These are phyloP conservation scores for Gynochthodes officinalis DNA, from an alignment of 257 asterid species.

Conservation along the genomic window DNA sequence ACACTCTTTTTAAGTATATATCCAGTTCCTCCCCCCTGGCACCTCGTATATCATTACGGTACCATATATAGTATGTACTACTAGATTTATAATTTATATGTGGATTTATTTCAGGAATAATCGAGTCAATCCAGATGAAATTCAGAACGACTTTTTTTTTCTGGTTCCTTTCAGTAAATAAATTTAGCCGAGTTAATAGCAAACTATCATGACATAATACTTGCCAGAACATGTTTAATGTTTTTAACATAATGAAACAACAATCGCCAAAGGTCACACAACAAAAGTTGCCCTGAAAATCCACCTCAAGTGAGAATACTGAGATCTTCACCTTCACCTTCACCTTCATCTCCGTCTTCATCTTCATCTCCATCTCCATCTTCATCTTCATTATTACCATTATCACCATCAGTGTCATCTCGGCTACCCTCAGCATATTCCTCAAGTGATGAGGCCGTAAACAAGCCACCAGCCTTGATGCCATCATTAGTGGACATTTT, in stretches of 20 bases:
- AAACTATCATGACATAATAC: too few species aligned
- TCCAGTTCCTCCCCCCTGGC: neutral
- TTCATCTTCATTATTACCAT: conserved; percentile 29
- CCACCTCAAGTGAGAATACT: conserved; percentile 25
- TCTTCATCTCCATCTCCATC: conserved; percentile 31
- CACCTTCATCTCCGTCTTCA: conserved; percentile 29
- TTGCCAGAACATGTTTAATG: neutral
- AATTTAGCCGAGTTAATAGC: neutral
- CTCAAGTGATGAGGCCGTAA: conserved; percentile 42
- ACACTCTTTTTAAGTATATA: neutral
- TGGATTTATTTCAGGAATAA: too few species aligned
- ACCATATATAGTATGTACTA: too few species aligned
- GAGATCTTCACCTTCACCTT: conserved; percentile 27
- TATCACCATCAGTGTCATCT: conserved; percentile 35
- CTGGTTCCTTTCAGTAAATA: neutral
- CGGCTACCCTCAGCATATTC: conserved; percentile 37
- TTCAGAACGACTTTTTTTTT: too few species aligned
- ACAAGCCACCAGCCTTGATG: conserved; percentile 47
- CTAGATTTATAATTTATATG: too few species aligned
- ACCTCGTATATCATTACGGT: neutral
- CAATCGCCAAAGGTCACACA: neutral
- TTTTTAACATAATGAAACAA: neutral
- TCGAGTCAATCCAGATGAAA: too few species aligned
- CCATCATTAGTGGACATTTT: conserved; percentile 33
- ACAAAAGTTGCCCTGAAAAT: conserved; percentile 9